phyloP scores from a whole-genome alignment of 2,329 filamentous ascomycete species.

The Aspergillus sp. region DNA sequence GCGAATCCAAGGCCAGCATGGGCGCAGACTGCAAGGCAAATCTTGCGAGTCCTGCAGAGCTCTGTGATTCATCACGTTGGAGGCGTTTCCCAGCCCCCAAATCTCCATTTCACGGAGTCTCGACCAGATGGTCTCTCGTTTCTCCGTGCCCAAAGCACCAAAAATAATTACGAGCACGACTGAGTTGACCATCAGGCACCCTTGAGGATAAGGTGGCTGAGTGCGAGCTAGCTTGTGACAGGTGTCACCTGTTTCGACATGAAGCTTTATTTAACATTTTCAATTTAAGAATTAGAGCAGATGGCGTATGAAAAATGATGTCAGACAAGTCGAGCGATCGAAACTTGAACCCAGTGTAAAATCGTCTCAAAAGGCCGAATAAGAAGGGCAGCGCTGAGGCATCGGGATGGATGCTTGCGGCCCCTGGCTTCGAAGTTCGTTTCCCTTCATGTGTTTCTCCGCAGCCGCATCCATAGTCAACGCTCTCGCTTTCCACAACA shows the following conservation, averaged over 20 bases:
- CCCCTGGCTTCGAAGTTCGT: conserved; percentile 18
- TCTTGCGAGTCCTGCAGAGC: conserved; percentile 4
- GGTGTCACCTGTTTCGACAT: conserved; percentile 6
- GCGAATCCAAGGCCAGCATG: not conserved
- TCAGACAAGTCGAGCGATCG: not conserved
- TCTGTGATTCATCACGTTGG: conserved; percentile 3
- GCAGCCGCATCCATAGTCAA: conserved; percentile 28
- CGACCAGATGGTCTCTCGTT: conserved; percentile 8
- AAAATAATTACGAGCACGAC: conserved; percentile 10
- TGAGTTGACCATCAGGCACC: conserved; percentile 5
- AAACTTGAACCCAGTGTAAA: not conserved
- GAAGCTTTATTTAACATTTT: not conserved
- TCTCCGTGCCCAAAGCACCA: conserved; percentile 23
- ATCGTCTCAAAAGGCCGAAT: not conserved
- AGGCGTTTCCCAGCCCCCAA: conserved; percentile 3
- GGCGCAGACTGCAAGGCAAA: not conserved
- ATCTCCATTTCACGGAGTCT: conserved; percentile 3
- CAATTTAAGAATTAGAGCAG: not conserved
- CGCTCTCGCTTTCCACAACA: conserved; percentile 14
- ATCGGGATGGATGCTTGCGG: conserved; percentile 18
- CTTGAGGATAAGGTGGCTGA: not conserved
- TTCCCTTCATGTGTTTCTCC: conserved; percentile 25
- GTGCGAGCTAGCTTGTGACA: conserved; percentile 1
- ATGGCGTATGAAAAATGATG: not conserved
- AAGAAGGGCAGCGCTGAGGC: not conserved